Conservation (phyloP, 768 basidiomycete species). For the Kwoniella heveanensis region DNA sequence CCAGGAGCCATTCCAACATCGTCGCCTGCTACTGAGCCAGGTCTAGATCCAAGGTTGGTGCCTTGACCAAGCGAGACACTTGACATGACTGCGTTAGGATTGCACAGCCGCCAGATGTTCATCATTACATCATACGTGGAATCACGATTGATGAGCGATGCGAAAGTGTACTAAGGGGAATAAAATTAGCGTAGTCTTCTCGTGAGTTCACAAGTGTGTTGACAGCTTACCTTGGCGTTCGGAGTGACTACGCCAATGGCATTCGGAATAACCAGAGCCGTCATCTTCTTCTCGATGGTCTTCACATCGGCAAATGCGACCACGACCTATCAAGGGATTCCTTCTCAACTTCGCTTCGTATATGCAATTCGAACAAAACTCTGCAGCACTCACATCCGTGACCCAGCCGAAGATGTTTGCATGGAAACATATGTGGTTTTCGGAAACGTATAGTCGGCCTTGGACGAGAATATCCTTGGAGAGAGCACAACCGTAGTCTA, state of each 20-base stretch:
- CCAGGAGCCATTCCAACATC: constrained; percentile 15
- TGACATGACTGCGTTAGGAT: constrained; percentile 64
- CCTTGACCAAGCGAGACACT: constrained; percentile 25
- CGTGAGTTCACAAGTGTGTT: too few relatives aligned
- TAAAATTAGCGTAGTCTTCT: constrained; percentile 7
- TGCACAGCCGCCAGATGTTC: constrained; percentile 91
- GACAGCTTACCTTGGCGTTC: constrained; percentile 60
- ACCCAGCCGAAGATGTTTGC: constrained; percentile 99
- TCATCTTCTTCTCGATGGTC: constrained; percentile 92
- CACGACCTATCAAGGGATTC: too few relatives aligned
- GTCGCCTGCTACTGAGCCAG: constrained; percentile 30
- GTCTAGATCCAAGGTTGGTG: constrained; percentile 28
- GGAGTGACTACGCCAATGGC: constrained; percentile 86
- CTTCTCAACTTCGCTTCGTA: too few relatives aligned
- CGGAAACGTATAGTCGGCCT: constrained; percentile 93
- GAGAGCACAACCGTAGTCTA: constrained; percentile 96
- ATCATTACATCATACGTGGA: constrained; percentile 93
- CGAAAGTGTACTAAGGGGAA: constrained; percentile 83
- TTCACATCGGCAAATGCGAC: constrained; percentile 86
- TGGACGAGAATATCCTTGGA: constrained; percentile 96
- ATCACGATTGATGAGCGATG: constrained; percentile 94
- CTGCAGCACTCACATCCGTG: constrained; percentile 84
- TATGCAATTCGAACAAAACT: constrained; percentile 62
- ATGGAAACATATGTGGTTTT: constrained; percentile 99
- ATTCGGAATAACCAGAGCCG: constrained; percentile 95